Conservation (phyloP, 108 stramenopile genomes). For the Cyclotella choctawhatcheeana region DNA sequence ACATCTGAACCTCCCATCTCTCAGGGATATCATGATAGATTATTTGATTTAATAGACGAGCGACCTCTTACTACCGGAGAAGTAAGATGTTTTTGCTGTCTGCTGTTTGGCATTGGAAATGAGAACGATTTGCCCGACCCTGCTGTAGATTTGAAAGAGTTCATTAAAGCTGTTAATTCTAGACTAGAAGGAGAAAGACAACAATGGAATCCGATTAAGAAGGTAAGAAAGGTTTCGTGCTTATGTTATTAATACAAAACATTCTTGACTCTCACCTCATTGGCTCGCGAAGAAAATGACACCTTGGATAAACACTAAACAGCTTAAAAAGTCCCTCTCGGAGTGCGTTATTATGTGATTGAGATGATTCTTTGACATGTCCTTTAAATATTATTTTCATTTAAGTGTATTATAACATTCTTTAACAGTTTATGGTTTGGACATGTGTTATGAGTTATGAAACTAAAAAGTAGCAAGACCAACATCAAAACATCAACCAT, state of each 20-base stretch:
- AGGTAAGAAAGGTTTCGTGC: neutral
- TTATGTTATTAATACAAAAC: neutral
- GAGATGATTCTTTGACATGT: neutral
- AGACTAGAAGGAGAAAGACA: constrained; percentile 44
- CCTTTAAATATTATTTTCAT: neutral
- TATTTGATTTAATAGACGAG: constrained; percentile 84
- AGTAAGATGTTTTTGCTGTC: constrained; percentile 59
- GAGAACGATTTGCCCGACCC: constrained; percentile 55
- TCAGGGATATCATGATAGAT: constrained; percentile 57
- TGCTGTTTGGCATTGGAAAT: constrained; percentile 71
- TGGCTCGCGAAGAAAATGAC: constrained; percentile 24
- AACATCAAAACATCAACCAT: neutral
- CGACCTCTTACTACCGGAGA: constrained; percentile 65
- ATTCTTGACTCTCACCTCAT: neutral
- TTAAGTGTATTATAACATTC: neutral
- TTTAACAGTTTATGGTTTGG: no score
- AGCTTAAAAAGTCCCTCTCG: constrained; percentile 20
- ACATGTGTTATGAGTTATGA: no score
- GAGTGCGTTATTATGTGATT: constrained; percentile 28
- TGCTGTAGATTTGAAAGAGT: constrained; percentile 41
- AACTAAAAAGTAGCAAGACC: neutral
- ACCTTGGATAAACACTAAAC: constrained; percentile 39
- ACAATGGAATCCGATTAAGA: constrained; percentile 54
- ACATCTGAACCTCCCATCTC: no score
- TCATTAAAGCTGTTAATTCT: constrained; percentile 30